Percentiles rank a stretch among this genome's conserved stretches.
These are phyloP conservation scores for Suhomyces guaymorum DNA, from an alignment of 1,139 yeast genomes.

Conservation along the genomic window DNA sequence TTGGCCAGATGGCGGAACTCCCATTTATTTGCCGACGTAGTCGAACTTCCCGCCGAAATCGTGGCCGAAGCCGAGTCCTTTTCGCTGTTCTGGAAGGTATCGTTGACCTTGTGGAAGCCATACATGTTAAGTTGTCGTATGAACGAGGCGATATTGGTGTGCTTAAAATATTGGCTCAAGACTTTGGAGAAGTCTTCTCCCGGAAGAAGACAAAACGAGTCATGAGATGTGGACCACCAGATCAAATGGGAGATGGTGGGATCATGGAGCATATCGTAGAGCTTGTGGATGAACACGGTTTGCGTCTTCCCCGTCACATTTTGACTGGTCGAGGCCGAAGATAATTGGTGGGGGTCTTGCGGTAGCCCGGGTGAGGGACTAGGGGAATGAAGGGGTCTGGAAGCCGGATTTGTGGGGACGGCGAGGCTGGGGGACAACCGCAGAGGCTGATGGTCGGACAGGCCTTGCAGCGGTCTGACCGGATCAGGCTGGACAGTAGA, in stretches of 20 bases:
- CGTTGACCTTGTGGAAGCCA: slow-evolving; percentile 72
- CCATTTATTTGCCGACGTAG: slow-evolving; percentile 48
- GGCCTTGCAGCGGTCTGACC: background rate
- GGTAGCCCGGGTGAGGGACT: slow-evolving; percentile 12
- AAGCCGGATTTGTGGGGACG: slow-evolving; percentile 1
- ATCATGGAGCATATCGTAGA: slow-evolving; percentile 65
- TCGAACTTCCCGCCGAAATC: slow-evolving; percentile 13
- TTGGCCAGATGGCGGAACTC: slow-evolving; percentile 71
- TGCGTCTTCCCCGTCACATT: slow-evolving; percentile 40
- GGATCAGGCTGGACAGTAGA: slow-evolving; percentile 1
- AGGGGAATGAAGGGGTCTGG: slow-evolving; percentile 4
- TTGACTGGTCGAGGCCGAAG: no score
- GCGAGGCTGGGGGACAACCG: slow-evolving; percentile 4
- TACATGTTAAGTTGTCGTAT: slow-evolving; percentile 49
- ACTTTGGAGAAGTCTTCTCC: slow-evolving; percentile 65
- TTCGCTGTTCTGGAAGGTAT: slow-evolving; percentile 28
- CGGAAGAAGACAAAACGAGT: slow-evolving; percentile 45
- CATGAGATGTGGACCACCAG: slow-evolving; percentile 51
- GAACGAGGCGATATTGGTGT: slow-evolving; percentile 75
- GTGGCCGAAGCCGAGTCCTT: slow-evolving; percentile 13
- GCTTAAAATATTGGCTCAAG: slow-evolving; percentile 68
- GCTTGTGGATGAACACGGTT: slow-evolving; percentile 63
- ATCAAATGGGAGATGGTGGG: slow-evolving; percentile 48
- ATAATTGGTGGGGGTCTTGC: slow-evolving; percentile 4
- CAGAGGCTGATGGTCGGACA: background rate